Base-by-base conservation (phyloP, 495 filamentous ascomycete species). In the Aspergillus sclerotioniger region DNA sequence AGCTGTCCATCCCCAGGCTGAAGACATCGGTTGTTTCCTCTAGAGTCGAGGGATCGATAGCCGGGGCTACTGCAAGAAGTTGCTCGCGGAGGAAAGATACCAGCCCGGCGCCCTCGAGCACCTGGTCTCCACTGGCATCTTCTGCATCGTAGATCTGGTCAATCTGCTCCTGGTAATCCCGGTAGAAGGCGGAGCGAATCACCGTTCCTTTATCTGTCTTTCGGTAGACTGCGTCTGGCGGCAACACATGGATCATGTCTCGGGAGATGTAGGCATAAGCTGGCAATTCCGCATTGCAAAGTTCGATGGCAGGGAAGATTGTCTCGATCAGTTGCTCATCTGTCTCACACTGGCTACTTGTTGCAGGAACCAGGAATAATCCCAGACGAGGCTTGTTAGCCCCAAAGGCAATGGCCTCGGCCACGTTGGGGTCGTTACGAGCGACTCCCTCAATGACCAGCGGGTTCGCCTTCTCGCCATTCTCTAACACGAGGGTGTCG, bases 401-500 rank as follows among this genome's bases (percentile, higher is more conserved):
- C 5, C 71, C 71, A 35, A 74, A 72, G 8, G 64, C 70, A 47
- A 74, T 63, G 2, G 64, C 67, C 56, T 74, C 71, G 1, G 55
- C 56, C 17, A 72, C 54, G 21, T 59, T 59, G 5, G 62, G 45
- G 17, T 68, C 59, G 13, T 72, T 64, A 12, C 70, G 64, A 5
- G 61, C 65, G 5, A 62, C 62, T 5, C 68, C 76, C 65, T 88
- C 84, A 19, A 87, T 65, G 0, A 77, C 76, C 13, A 80, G 74
- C 5, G 84, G 84, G 58, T 85, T 84, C 51, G 84, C 85, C 61
- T 88, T 87, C 69, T 86, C 84, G 4, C 84, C 84, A 12, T 84
- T 87, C 19, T 79, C 66, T 17, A 88, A 65, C 13, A 79, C 83
- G n/a, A 87, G 61, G 15, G 83, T 81, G 20, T 82, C 76, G 57